Evolutionary conservation across 2,329 filamentous ascomycete species (phyloP).

Genomic region (Fusarium acutatum): DNA sequence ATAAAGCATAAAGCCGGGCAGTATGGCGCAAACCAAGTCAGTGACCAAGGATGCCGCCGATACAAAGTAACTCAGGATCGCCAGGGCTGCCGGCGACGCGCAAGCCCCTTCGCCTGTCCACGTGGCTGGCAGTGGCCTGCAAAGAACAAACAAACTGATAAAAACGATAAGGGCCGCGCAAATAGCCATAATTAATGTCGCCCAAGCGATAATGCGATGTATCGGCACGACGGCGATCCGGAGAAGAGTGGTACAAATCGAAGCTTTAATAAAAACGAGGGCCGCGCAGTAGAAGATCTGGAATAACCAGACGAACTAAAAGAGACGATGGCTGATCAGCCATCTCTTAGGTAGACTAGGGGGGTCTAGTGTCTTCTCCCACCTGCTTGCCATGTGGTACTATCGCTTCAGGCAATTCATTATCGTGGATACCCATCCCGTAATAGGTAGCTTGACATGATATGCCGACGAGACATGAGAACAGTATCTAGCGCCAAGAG

Average conservation of each 20-base stretch:
- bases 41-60: not conserved
- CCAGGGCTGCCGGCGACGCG: not conserved
- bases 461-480: not conserved
- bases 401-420: not conserved
- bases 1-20: not conserved
- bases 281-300: not conserved
- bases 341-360: not conserved
- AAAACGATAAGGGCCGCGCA: not conserved
- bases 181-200: not conserved
- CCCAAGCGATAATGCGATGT: not conserved
- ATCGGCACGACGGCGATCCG: not conserved
- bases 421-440: not conserved
- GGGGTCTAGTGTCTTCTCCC: not conserved
- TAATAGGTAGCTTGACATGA: not conserved
- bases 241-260: not conserved
- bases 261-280: not conserved
- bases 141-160: not conserved
- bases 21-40: not conserved
- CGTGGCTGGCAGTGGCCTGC: not conserved
- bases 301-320: not conserved
- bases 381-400: not conserved
- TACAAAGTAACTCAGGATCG: not conserved
- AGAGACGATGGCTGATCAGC: not conserved
- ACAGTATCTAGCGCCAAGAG: not conserved
- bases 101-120: not conserved